Percentiles rank a stretch among this genome's conserved stretches.
Conservation (phyloP, 176 grass and related monocot genomes). For the Aechmea fasciata region DNA sequence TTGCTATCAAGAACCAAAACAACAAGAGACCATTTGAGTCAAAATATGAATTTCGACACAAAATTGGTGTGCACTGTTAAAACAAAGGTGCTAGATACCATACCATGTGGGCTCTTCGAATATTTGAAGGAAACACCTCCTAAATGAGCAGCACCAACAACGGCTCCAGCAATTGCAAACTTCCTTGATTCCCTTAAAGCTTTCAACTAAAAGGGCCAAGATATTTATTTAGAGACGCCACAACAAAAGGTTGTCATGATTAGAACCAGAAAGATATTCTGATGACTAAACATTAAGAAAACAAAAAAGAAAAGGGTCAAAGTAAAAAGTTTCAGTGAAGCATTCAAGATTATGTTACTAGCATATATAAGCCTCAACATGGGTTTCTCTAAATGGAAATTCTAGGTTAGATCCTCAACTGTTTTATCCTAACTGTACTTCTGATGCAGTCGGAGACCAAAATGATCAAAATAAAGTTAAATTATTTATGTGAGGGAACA, state of each 20-base stretch:
- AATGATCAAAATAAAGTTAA: too few species aligned
- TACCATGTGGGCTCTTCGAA: constrained; percentile 96
- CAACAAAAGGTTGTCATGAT: not conserved
- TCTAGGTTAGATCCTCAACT: not conserved
- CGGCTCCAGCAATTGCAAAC: constrained; percentile 49
- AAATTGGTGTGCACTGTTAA: not conserved
- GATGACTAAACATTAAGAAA: not conserved
- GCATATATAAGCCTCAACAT: not conserved
- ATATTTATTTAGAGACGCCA: not conserved
- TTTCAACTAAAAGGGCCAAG: constrained; percentile 40
- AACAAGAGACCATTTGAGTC: too few species aligned
- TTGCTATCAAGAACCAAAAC: not conserved
- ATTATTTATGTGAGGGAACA: too few species aligned
- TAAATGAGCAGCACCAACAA: constrained; percentile 59
- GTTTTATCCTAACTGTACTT: not conserved
- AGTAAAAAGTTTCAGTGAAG: not conserved
- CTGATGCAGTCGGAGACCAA: not conserved
- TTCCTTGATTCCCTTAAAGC: constrained; percentile 78
- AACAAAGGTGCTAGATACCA: not conserved
- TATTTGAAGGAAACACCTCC: constrained; percentile 71
- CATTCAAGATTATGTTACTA: not conserved
- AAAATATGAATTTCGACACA: not conserved
- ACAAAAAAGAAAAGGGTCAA: not conserved
- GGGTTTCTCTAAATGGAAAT: not conserved
- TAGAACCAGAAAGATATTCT: not conserved